Percentiles rank a stretch among this genome's conserved stretches.
phyloP scores from a whole-genome alignment of 345 rosid genomes.

The Euclidium syriacum region DNA sequence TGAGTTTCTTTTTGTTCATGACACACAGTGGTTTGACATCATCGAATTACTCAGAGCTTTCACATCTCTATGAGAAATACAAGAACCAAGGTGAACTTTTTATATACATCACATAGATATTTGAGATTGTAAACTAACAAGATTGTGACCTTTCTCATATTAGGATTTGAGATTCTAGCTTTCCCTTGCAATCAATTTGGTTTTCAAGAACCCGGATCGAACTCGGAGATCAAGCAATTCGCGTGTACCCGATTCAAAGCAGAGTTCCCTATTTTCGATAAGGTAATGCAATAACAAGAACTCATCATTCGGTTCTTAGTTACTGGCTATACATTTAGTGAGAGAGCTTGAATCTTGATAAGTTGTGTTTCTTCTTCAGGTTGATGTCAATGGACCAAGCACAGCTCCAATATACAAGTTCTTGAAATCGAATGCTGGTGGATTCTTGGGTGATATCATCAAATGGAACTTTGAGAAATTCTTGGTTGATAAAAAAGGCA shows the following conservation, averaged over 20 bases:
- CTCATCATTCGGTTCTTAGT: neutral
- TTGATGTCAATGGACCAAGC: slow-evolving; percentile 85
- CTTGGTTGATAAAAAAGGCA: slow-evolving; percentile 81
- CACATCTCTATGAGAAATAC: slow-evolving; percentile 71
- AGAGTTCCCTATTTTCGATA: slow-evolving; percentile 81
- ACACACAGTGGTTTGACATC: slow-evolving; percentile 64
- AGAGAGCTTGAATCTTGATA: neutral
- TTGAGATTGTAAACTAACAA: neutral
- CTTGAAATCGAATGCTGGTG: slow-evolving; percentile 73
- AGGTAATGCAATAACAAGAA: slow-evolving; percentile 32
- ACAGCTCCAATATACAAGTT: slow-evolving; percentile 87
- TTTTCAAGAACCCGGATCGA: slow-evolving; percentile 79
- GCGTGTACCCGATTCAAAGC: slow-evolving; percentile 81
- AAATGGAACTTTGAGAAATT: slow-evolving; percentile 97
- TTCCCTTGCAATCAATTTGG: slow-evolving; percentile 95
- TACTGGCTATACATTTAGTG: neutral
- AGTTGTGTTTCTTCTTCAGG: slow-evolving; percentile 26
- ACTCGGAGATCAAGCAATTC: slow-evolving; percentile 62
- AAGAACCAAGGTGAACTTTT: slow-evolving; percentile 62
- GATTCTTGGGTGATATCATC: slow-evolving; percentile 65
- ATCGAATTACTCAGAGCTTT: slow-evolving; percentile 77
- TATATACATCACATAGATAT: neutral
- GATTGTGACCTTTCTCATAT: neutral
- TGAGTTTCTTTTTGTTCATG: slow-evolving; percentile 11
- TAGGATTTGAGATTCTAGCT: slow-evolving; percentile 86